Percentiles rank a stretch among this genome's conserved stretches.
These are phyloP conservation scores for Gloeophyllum trabeum DNA, from an alignment of 768 basidiomycete genomes.

Conservation along the genomic window DNA sequence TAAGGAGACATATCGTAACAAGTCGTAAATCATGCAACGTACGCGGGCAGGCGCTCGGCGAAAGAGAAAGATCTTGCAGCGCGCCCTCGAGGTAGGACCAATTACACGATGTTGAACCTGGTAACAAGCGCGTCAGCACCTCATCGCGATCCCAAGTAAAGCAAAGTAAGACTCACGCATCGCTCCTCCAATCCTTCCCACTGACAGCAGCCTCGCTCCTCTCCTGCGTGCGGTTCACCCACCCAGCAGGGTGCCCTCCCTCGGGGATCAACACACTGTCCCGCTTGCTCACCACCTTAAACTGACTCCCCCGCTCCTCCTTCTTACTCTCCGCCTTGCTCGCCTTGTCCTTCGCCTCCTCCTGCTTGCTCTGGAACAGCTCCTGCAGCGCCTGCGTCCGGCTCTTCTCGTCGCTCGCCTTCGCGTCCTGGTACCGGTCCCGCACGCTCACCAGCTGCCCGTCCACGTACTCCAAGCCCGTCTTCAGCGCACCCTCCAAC, in stretches of 20 bases:
- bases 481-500: slow-evolving; percentile 55
- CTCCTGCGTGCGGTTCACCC: slow-evolving; percentile 49
- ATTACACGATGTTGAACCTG: slow-evolving; percentile 9
- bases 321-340: slow-evolving; percentile 27
- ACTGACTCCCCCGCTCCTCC: slow-evolving; percentile 43
- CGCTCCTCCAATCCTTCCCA: slow-evolving; percentile 43
- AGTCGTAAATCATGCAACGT: too few relatives aligned
- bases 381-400: slow-evolving; percentile 49
- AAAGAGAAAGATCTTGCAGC: too few relatives aligned
- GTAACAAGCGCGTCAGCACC: background rate
- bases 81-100: background rate
- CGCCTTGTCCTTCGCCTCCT: slow-evolving; percentile 24
- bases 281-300: slow-evolving; percentile 74
- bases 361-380: slow-evolving; percentile 53
- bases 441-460: slow-evolving; percentile 83
- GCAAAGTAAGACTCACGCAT: slow-evolving; percentile 24
- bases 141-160: too few relatives aligned
- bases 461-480: slow-evolving; percentile 80
- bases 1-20: too few relatives aligned
- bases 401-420: slow-evolving; percentile 25
- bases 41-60: too few relatives aligned
- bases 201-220: slow-evolving; percentile 28
- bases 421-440: slow-evolving; percentile 64
- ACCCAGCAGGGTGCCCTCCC: slow-evolving; percentile 57
- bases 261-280: slow-evolving; percentile 51